Evolutionary conservation across 2,329 filamentous ascomycete genomes (phyloP), one percentile per base, ranked within the genome.

Genomic region (Lecanoromycetidae sp.): DNA sequence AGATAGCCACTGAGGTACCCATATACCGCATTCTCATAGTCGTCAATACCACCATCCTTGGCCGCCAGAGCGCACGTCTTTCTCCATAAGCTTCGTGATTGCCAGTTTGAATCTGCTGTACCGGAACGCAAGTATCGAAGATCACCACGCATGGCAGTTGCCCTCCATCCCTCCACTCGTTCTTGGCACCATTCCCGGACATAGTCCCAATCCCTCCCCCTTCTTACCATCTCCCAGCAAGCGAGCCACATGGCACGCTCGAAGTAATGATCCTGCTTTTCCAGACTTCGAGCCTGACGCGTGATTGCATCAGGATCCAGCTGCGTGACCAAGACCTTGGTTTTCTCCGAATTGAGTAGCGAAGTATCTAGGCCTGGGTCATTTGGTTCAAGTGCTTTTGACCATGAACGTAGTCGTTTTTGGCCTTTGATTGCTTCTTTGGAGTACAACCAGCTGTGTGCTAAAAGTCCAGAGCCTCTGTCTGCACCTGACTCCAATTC

Each of bases 401-500:
- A 74, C 71, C 76, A 80, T 23, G 77, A 76, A 50, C 84, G 76
- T 54, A 91, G 68, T 49, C 83, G 80, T 68, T 96, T 98, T 61
- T 86, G 79, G 48, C 84, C 76, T 68, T 98, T 98, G 64, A 98
- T 87, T 39, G 82, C 81, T 49, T 85, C 79, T 53, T 87, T 84
- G 0, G 91, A 95, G 61, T 94, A 87, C 53, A 95, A 77, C 85
- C 88, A 95, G 33, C 90, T 90, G 61, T 87, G 80, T 23, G 84
- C 80, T 68, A 91, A 85, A 8, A 88, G 79, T 41, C 88, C 85
- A 41, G 68, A 66, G 8, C 84, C 83, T 57, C 85, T 74, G 50
- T 90, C 84, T 10, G 85, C 82, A 52, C 80, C 80, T 51, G 79
- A 74, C 60, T 88, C 82, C 45, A 88, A 73, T 47, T 90, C 82